phyloP scores from a whole-genome alignment of 345 rosid genomes.

The Noccaea caerulescens region DNA sequence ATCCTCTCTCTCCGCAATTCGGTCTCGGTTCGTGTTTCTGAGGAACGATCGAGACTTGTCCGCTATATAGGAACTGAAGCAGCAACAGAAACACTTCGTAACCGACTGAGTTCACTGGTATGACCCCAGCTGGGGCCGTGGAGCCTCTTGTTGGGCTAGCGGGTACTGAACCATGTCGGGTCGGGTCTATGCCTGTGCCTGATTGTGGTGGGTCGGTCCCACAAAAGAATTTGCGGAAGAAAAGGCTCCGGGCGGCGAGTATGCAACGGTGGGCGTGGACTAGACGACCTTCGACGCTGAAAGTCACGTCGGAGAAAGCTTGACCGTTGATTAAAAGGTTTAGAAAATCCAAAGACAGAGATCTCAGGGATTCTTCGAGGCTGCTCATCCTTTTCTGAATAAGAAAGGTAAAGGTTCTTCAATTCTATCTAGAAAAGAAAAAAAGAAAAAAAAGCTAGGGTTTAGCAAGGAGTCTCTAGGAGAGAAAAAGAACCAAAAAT shows the following conservation, averaged over 20 bases:
- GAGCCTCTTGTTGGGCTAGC: slow-evolving; percentile 41
- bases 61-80: slow-evolving; percentile 94
- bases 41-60: slow-evolving; percentile 94
- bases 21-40: slow-evolving; percentile 96
- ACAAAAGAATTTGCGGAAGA: slow-evolving; percentile 91
- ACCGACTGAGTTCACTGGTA: slow-evolving; percentile 95
- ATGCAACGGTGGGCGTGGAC: slow-evolving; percentile 99
- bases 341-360: slow-evolving; percentile 87
- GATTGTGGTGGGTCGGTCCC: slow-evolving; percentile 74
- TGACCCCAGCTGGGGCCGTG: slow-evolving; percentile 49
- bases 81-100: slow-evolving; percentile 92
- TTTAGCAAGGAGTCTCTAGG: slow-evolving; percentile 21
- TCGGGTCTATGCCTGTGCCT: slow-evolving; percentile 56
- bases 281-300: slow-evolving; percentile 94
- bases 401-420: not conserved
- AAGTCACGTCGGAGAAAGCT: slow-evolving; percentile 98
- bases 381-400: slow-evolving; percentile 43
- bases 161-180: slow-evolving; percentile 44
- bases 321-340: slow-evolving; percentile 97
- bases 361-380: slow-evolving; percentile 81
- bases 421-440: not conserved
- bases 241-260: slow-evolving; percentile 90
- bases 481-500: not conserved
- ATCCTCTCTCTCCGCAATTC: slow-evolving; percentile 93
- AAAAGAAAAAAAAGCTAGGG: slow-evolving; percentile 35